These are phyloP conservation scores for Diaporthe ampelina DNA, from an alignment of 2,329 filamentous ascomycete species.

Conservation along the genomic window DNA sequence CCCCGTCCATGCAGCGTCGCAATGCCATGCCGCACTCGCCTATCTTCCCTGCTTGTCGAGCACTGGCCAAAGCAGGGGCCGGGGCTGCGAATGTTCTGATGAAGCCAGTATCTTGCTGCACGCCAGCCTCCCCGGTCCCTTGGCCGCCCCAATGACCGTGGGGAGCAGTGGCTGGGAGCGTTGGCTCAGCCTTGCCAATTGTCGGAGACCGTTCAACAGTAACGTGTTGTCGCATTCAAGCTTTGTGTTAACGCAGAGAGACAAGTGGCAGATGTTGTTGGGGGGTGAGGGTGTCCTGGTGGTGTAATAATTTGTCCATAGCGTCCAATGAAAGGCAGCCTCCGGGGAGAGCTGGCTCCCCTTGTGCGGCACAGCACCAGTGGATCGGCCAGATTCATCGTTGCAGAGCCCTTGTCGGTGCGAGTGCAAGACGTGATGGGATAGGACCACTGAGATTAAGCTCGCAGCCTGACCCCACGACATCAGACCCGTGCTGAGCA, in stretches of 20 bases:
- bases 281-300: not conserved
- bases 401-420: slow-evolving; percentile 37
- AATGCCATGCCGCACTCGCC: slow-evolving; percentile 37
- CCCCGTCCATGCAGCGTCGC: slow-evolving; percentile 38
- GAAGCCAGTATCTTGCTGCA: slow-evolving; percentile 31
- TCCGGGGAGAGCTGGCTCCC: not conserved
- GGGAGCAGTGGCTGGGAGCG: slow-evolving; percentile 27
- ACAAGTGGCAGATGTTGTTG: not conserved
- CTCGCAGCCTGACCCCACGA: slow-evolving; percentile 24
- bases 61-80: slow-evolving; percentile 36
- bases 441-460: slow-evolving; percentile 29
- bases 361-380: slow-evolving; percentile 35
- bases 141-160: slow-evolving; percentile 14
- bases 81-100: slow-evolving; percentile 18
- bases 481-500: not conserved
- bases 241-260: not conserved
- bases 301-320: not conserved
- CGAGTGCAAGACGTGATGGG: slow-evolving; percentile 39
- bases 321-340: slow-evolving; percentile 7
- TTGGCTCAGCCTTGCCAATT: slow-evolving; percentile 37
- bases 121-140: slow-evolving; percentile 36
- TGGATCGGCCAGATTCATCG: slow-evolving; percentile 29
- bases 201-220: slow-evolving; percentile 12
- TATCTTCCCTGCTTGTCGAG: slow-evolving; percentile 21
- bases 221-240: not conserved